Base-by-base conservation (phyloP, 805 yeast genomes). In the Lachancea quebecensis region DNA sequence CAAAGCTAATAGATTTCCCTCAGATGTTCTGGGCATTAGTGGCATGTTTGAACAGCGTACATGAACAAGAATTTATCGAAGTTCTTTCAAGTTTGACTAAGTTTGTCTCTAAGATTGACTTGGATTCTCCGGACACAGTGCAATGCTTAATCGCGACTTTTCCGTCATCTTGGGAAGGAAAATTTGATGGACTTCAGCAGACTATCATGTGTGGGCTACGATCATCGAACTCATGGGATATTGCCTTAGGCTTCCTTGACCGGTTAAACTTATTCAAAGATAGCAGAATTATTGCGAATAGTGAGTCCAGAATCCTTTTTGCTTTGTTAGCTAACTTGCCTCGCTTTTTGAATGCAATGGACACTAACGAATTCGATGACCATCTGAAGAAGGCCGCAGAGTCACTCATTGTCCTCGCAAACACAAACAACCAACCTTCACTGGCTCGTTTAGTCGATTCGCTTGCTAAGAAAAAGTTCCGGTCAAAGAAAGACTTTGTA, bases 81-180 rank as follows among this genome's bases (percentile, higher is more conserved):
- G 85, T 85, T 0, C 69, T 93, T 25, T 84, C 95, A 0, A 81
- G 93, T 4, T 67, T 91, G 55, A 78, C 86, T 27, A 89, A 87
- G 55, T 83, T 90, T 55, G 77, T 93, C 10, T 79, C 90, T 2
- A 91, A 89, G 57, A 86, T 91, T 56, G 96, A 88, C 59, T 67
- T 88, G 42, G 89, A 85, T 51, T 80, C 95, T 0, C 85, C 82
- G 0, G 95, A 85, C 45, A 86, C 95, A 0, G 91, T 89, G 1
- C 79, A 83, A 18, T 82, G 95, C 61, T 71, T 90, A 48, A 78
- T 86, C 14, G 77, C 93, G 0, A 85, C 93, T 0, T 93, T 90
- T 59, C 99, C 99, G 0, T 81, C 93, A 0, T 83, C 85, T 47
- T 93, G 98, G 99, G 96, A 90, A 58, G 96, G 97, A 1, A 76